phyloP scores from a whole-genome alignment of 129 eudicot species.

The Tanacetum coccineum region DNA sequence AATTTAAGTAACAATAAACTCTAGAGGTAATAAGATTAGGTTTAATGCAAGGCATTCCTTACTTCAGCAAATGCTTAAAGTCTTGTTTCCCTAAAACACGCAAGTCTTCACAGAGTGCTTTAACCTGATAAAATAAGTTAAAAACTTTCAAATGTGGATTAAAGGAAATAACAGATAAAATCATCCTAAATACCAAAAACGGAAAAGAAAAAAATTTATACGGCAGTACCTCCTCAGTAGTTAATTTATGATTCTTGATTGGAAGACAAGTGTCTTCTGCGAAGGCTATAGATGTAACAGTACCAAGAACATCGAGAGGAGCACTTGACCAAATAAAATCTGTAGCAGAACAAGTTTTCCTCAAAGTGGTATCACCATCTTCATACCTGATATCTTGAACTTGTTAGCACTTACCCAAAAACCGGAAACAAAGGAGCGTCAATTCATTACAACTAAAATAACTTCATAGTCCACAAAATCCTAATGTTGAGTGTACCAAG shows the following conservation, averaged over 20 bases:
- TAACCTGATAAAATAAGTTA: constrained; percentile 43
- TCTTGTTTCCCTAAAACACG: constrained; percentile 94
- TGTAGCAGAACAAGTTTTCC: constrained; percentile 65
- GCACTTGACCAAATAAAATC: constrained; percentile 75
- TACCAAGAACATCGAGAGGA: constrained; percentile 82
- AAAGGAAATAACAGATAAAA: not conserved
- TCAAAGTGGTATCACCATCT: constrained; percentile 65
- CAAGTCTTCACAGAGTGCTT: constrained; percentile 83
- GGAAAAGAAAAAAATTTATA: no score
- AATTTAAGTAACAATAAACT: not conserved
- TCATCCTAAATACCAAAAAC: no score
- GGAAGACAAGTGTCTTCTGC: constrained; percentile 44
- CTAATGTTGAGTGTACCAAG: not conserved
- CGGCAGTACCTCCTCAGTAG: constrained; percentile 72
- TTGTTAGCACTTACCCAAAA: constrained; percentile 14
- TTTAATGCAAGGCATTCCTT: constrained; percentile 16
- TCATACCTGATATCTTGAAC: constrained; percentile 64
- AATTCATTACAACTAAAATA: not conserved
- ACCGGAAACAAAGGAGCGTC: not conserved
- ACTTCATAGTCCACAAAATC: not conserved
- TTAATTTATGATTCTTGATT: constrained; percentile 65
- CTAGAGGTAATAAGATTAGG: no score
- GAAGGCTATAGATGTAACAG: constrained; percentile 66
- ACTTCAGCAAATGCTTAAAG: constrained; percentile 88
- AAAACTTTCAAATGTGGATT: not conserved